Evolutionary conservation across 352 stramenopile genomes (phyloP), one percentile per base, ranked within the genome.

Genomic region (Detonula confervacea): DNA sequence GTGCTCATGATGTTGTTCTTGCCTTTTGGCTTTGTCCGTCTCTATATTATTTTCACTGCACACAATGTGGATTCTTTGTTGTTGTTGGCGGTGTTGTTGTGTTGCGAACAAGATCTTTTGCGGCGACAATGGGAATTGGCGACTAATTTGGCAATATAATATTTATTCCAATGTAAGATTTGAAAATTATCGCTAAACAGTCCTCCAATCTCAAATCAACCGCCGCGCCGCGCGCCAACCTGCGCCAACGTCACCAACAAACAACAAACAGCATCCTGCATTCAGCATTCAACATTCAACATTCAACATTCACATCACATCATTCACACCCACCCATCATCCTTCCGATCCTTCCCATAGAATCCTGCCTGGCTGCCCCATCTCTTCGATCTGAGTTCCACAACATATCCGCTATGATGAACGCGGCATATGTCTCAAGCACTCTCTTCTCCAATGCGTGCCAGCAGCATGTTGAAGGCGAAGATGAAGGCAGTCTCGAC

Each of bases 1-100:
- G 44, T 18, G 42, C 59, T 67, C 59, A 55, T 67, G 6, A 16
- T 56, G 2, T 39, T n/a, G n/a, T n/a, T n/a, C n/a, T n/a, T n/a
- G n/a, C n/a, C n/a, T n/a, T n/a, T n/a, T n/a, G n/a, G n/a, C n/a
- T n/a, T n/a, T n/a, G n/a, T n/a, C n/a, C n/a, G n/a, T n/a, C n/a
- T n/a, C n/a, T n/a, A n/a, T n/a, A n/a, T n/a, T n/a, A n/a, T n/a
- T n/a, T n/a, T n/a, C n/a, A n/a, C n/a, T n/a, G n/a, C n/a, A n/a
- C n/a, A n/a, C n/a, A n/a, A n/a, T n/a, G n/a, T n/a, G n/a, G n/a
- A n/a, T n/a, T n/a, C n/a, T n/a, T n/a, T n/a, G n/a, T n/a, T n/a
- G n/a, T n/a, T n/a, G n/a, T n/a, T n/a, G n/a, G n/a, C n/a, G n/a
- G n/a, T n/a, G n/a, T n/a, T n/a, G n/a, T n/a, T n/a, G n/a, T n/a